These are phyloP conservation scores for Taiozyma sp. DNA, from an alignment of 1,139 yeast genomes.

Conservation along the genomic window DNA sequence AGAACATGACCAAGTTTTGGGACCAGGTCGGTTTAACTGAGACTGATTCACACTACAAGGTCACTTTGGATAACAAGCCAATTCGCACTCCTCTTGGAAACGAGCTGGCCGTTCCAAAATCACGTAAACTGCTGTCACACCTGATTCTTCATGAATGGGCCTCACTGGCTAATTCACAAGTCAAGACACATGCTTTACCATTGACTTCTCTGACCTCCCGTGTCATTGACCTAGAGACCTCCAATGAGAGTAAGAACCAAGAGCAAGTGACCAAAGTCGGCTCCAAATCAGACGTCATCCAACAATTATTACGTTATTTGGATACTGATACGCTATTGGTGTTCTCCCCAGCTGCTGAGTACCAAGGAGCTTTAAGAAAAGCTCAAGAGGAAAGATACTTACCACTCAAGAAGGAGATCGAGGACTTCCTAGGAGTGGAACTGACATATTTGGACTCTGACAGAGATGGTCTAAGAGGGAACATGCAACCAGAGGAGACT, in stretches of 20 bases:
- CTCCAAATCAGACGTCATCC: constrained; percentile 44
- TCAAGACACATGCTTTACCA: constrained; percentile 79
- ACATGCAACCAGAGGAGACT: constrained; percentile 57
- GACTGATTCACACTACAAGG: constrained; percentile 26
- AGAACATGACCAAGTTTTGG: constrained; percentile 80
- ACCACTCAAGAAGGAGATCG: constrained; percentile 68
- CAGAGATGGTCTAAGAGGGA: constrained; percentile 73
- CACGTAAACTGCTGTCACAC: constrained; percentile 61
- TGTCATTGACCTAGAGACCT: constrained; percentile 61
- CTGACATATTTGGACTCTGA: constrained; percentile 74
- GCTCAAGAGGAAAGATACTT: constrained; percentile 73
- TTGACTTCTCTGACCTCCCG: constrained; percentile 83
- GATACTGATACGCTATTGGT: constrained; percentile 93
- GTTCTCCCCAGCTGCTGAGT: constrained; percentile 76
- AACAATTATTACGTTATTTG: constrained; percentile 64
- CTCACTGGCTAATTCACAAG: constrained; percentile 59
- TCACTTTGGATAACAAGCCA: constrained; percentile 70
- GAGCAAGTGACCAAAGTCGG: constrained; percentile 58
- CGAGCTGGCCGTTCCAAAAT: constrained; percentile 55
- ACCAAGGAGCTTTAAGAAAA: constrained; percentile 71
- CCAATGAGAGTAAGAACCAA: constrained; percentile 27
- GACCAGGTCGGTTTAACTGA: constrained; percentile 54
- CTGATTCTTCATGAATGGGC: constrained; percentile 88
- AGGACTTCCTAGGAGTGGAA: constrained; percentile 40
- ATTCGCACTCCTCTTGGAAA: constrained; percentile 83